Conservation (phyloP, 257 asterid species). For the Oldenlandia corymbosa region DNA sequence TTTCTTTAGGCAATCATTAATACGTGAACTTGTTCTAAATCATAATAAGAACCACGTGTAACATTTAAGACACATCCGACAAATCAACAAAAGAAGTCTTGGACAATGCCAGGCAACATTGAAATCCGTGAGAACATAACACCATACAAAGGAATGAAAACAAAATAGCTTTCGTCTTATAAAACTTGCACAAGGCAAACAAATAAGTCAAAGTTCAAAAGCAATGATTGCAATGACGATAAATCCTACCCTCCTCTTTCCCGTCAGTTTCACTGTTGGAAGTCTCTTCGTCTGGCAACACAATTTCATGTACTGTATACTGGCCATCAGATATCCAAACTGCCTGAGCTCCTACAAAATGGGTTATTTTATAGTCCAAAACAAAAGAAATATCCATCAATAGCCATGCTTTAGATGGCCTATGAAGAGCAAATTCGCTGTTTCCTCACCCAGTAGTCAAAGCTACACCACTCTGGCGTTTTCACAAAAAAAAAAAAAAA, state of each 20-base stretch:
- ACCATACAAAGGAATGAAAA: not conserved
- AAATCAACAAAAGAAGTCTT: conserved; percentile 1
- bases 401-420: too few relatives aligned
- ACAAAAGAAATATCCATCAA: not conserved
- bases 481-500: too few relatives aligned
- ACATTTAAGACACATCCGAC: not conserved
- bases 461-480: not conserved
- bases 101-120: not conserved
- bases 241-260: conserved; percentile 39
- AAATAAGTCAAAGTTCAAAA: too few relatives aligned
- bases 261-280: conserved; percentile 35
- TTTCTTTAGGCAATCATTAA: too few relatives aligned
- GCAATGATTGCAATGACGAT: not conserved
- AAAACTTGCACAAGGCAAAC: too few relatives aligned
- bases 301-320: conserved; percentile 56
- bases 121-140: not conserved
- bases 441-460: not conserved
- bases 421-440: not conserved
- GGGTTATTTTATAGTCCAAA: not conserved
- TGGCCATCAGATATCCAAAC: conserved; percentile 83
- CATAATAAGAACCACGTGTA: not conserved
- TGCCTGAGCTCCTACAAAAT: conserved; percentile 50
- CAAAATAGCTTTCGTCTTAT: too few relatives aligned
- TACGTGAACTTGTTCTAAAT: too few relatives aligned
- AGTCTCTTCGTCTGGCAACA: conserved; percentile 39